Evolutionary conservation across 441 rosid species (phyloP).

Genomic region (Gossypium gossypioides): DNA sequence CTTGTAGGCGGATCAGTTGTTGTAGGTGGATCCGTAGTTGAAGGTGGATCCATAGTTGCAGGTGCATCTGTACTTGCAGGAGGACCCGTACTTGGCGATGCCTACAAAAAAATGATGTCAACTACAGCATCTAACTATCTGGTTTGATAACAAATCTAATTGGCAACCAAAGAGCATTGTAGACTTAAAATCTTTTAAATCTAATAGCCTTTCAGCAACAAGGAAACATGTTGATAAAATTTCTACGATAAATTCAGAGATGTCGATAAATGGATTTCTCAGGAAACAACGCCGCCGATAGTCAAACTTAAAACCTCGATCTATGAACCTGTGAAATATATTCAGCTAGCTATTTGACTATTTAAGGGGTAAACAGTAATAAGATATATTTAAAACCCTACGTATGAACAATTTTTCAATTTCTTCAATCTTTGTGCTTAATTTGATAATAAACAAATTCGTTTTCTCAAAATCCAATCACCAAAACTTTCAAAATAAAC

Average conservation of each 20-base stretch:
- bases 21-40: background rate
- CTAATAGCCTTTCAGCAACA: background rate
- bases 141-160: background rate
- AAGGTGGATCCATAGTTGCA: background rate
- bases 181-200: background rate
- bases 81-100: conserved; percentile 19
- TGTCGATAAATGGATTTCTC: background rate
- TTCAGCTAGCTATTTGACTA: background rate
- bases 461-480: background rate
- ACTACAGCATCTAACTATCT: conserved; percentile 4
- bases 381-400: background rate
- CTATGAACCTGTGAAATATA: background rate
- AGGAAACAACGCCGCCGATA: background rate
- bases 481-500: background rate
- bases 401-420: background rate
- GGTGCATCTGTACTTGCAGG: background rate
- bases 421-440: background rate
- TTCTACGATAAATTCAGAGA: background rate
- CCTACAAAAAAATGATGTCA: conserved; percentile 10
- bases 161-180: background rate
- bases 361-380: background rate
- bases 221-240: background rate
- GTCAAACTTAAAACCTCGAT: background rate
- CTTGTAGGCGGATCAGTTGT: background rate
- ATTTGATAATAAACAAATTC: background rate